Base-by-base conservation (phyloP, 2,329 filamentous ascomycete species). In the Colletotrichum cereale region DNA sequence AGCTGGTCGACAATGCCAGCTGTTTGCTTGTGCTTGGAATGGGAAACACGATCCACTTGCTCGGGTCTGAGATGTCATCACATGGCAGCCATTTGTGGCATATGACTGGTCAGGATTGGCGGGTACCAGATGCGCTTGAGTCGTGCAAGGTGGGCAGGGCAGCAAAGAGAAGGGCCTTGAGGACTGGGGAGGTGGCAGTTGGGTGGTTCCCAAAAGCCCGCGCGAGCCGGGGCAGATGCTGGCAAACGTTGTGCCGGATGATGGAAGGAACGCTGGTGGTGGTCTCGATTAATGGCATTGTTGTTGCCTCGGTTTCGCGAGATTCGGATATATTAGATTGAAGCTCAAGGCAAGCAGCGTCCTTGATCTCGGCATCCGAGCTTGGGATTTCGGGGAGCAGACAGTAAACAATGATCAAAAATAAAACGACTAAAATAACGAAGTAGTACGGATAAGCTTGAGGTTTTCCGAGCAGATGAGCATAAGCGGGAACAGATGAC, bases 11-110 rank as follows among this genome's bases (percentile, higher is more conserved):
- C 31, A 4, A 29, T 21, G 57, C 24, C 60, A 48, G 44, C 36
- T 47, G 52, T 60, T 14, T 53, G 44, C 44, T 64, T 38, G 53
- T 60, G 58, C 65, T 55, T 44, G 60, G 60, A 38, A 50, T 58
- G 58, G 58, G 58, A 64, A 68, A 71, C 58, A 58, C 38, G 68
- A 68, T 71, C 68, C 68, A 71, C 68, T 58, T 60, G 58, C 47
- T 60, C 68, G 65, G 65, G 68, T 71, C 68, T 68, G 68, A 71
- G 65, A 71, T 71, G 65, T 53, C 53, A 68, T 71, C 68, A 71
- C 68, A 71, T 71, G 68, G 68, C 44, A 53, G 47, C 14, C 11
- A 40, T 63, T 63, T 48, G 68, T 68, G 65, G 57, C 65, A 61
- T 36, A 60, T 50, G 68, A 63, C 53, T 71, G 60, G 68, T 71